A percentile compares a stretch with the other conserved stretches of the same genome.
Conservation (phyloP, 345 rosid species). For the Durio zibethinus region DNA sequence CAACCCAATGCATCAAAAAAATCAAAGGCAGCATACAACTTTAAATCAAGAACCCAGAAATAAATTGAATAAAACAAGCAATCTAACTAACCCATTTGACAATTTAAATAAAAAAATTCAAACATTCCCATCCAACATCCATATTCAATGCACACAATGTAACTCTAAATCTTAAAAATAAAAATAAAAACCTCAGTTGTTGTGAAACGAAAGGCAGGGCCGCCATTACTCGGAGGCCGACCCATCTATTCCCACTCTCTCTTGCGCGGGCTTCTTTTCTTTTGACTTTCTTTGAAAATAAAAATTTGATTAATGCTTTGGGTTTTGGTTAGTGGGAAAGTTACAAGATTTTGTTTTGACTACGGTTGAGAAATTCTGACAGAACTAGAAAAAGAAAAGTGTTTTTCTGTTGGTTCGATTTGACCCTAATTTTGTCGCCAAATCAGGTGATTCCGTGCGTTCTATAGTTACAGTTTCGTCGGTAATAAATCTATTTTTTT, state of each 20-base stretch:
- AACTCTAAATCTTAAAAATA: background rate
- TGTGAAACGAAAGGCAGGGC: slow-evolving; percentile 93
- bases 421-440: background rate
- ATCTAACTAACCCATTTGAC: background rate
- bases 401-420: background rate
- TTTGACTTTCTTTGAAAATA: background rate
- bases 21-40: background rate
- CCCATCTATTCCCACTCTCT: slow-evolving; percentile 45
- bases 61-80: slow-evolving; percentile 1
- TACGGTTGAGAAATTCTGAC: background rate
- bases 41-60: slow-evolving; percentile 3
- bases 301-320: background rate
- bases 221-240: slow-evolving; percentile 94
- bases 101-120: background rate
- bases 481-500: background rate
- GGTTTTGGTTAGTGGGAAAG: background rate
- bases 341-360: background rate
- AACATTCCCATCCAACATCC: background rate
- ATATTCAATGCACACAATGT: background rate
- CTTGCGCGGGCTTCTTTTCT: background rate
- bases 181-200: slow-evolving; percentile 51
- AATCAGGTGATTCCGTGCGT: background rate
- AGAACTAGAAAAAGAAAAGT: background rate
- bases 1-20: background rate
- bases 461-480: background rate